Percentiles rank a stretch among this genome's conserved stretches.
These are phyloP conservation scores for Colletotrichum lini DNA, from an alignment of 2,329 filamentous ascomycete genomes.

Conservation along the genomic window DNA sequence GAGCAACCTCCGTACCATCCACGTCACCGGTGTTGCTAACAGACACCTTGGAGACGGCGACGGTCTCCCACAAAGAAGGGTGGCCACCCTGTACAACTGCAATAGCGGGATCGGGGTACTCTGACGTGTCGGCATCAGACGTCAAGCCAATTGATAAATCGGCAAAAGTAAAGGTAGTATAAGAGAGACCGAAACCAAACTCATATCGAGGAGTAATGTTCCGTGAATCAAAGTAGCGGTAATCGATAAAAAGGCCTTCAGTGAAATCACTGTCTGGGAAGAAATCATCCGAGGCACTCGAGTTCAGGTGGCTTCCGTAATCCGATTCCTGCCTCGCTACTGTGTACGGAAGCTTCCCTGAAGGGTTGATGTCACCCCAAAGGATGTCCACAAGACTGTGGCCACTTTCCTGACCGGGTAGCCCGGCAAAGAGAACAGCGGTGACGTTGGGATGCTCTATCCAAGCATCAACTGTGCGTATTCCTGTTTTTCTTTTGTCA, in stretches of 20 bases:
- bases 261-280: slow-evolving; percentile 67
- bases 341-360: slow-evolving; percentile 74
- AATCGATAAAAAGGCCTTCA: slow-evolving; percentile 68
- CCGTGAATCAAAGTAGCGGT: slow-evolving; percentile 66
- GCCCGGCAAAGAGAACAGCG: slow-evolving; percentile 73
- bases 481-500: slow-evolving; percentile 38
- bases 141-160: slow-evolving; percentile 55
- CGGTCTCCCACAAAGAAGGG: slow-evolving; percentile 62
- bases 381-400: slow-evolving; percentile 68
- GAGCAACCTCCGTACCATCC: slow-evolving; percentile 62
- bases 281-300: slow-evolving; percentile 48
- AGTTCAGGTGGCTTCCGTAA: slow-evolving; percentile 62
- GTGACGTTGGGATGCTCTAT: slow-evolving; percentile 76
- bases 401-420: slow-evolving; percentile 76
- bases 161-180: slow-evolving; percentile 67
- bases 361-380: slow-evolving; percentile 70
- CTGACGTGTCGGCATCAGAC: slow-evolving; percentile 47
- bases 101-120: slow-evolving; percentile 59
- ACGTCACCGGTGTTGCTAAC: slow-evolving; percentile 60
- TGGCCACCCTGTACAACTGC: slow-evolving; percentile 60
- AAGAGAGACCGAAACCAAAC: slow-evolving; percentile 71
- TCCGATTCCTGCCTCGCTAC: slow-evolving; percentile 70
- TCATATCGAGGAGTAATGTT: slow-evolving; percentile 66
- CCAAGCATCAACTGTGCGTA: slow-evolving; percentile 72
- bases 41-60: slow-evolving; percentile 56